phyloP scores from a whole-genome alignment of 2,329 filamentous ascomycete genomes.

The Thelonectria rubi region DNA sequence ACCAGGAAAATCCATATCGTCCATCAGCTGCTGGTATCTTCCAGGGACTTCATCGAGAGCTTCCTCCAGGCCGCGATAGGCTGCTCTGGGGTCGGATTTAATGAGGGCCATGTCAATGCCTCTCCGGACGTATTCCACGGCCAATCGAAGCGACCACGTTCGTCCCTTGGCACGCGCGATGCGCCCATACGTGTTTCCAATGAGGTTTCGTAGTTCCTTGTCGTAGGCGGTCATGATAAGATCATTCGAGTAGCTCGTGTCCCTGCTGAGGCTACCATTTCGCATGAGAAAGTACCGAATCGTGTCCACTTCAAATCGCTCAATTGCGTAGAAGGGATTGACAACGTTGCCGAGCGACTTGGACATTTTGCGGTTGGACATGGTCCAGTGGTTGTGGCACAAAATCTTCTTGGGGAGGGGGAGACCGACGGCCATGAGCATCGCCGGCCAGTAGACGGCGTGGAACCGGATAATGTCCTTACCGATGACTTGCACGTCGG shows the following conservation, averaged over 20 bases:
- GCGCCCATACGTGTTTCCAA: slow-evolving; percentile 83
- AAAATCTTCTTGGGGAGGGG: slow-evolving; percentile 82
- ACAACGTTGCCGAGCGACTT: slow-evolving; percentile 96
- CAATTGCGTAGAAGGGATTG: slow-evolving; percentile 89
- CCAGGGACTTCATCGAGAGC: slow-evolving; percentile 32
- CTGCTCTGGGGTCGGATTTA: background rate
- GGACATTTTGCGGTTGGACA: slow-evolving; percentile 93
- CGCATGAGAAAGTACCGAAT: slow-evolving; percentile 90
- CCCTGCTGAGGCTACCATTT: slow-evolving; percentile 78
- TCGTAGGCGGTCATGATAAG: slow-evolving; percentile 80
- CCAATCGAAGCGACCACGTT: slow-evolving; percentile 70
- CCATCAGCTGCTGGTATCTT: slow-evolving; percentile 65
- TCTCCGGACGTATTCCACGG: slow-evolving; percentile 54
- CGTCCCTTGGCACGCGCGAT: slow-evolving; percentile 69
- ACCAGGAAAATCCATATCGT: slow-evolving; percentile 67
- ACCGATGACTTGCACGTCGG: slow-evolving; percentile 89
- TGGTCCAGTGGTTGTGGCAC: slow-evolving; percentile 94
- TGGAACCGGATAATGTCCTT: slow-evolving; percentile 98
- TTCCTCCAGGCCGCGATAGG: slow-evolving; percentile 42
- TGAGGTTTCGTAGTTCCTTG: slow-evolving; percentile 76
- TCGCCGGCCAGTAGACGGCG: slow-evolving; percentile 97
- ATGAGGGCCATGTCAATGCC: slow-evolving; percentile 37
- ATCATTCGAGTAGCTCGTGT: slow-evolving; percentile 86
- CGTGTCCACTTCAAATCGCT: slow-evolving; percentile 86
- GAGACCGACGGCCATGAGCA: slow-evolving; percentile 87